A percentile compares a stretch with the other conserved stretches of the same genome.
phyloP scores from a whole-genome alignment of 495 filamentous ascomycete species.

The Penicillium tannophilum region DNA sequence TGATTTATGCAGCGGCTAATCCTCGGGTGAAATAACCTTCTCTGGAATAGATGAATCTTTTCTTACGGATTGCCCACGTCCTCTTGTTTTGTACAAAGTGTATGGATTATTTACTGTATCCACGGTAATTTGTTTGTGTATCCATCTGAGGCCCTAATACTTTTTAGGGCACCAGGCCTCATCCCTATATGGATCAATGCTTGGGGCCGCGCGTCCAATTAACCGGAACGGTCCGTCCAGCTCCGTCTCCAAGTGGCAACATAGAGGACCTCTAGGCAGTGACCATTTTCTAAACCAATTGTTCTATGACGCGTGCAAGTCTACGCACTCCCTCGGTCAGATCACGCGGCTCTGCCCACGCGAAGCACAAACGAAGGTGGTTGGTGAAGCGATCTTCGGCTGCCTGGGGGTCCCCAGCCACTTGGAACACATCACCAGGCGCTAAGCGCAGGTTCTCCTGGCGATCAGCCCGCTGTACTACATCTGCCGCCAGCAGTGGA shows the following conservation, averaged over 20 bases:
- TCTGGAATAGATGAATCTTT: no score
- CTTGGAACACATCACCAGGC: slow-evolving; percentile 66
- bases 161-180: not conserved
- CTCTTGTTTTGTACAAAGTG: not conserved
- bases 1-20: no score
- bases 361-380: slow-evolving; percentile 68
- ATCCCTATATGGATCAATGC: not conserved
- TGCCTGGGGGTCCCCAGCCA: slow-evolving; percentile 53
- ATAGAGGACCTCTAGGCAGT: not conserved
- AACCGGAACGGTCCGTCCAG: slow-evolving; percentile 16
- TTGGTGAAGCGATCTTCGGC: slow-evolving; percentile 50
- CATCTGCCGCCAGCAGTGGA: slow-evolving; percentile 49
- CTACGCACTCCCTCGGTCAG: slow-evolving; percentile 69
- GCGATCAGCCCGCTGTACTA: slow-evolving; percentile 54
- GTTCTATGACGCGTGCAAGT: slow-evolving; percentile 46
- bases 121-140: not conserved
- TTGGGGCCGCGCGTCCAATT: slow-evolving; percentile 18
- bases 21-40: no score
- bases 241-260: not conserved
- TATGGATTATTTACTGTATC: not conserved
- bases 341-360: slow-evolving; percentile 70
- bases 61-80: not conserved
- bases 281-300: slow-evolving; percentile 7
- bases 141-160: not conserved
- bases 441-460: slow-evolving; percentile 66